Base-by-base conservation (phyloP, 169 alveolate genomes). In the Plasmodium gallinaceum region DNA sequence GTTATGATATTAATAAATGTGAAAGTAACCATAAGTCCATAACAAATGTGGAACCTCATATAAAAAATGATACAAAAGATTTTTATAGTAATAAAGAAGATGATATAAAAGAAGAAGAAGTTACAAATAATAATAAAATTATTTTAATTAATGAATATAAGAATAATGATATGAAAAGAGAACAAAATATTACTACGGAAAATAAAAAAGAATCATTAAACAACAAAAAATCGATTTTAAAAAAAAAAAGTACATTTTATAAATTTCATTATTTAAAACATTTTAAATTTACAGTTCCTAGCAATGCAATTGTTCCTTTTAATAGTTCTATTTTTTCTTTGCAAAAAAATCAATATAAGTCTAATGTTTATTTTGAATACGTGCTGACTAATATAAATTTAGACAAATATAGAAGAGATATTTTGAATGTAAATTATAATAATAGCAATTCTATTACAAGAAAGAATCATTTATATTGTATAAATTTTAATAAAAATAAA, bases 381-480 rank as follows among this genome's bases (percentile, higher is more conserved):
- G 54, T 83, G 14, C 52, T 83, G 39, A 83, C 91, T 32, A 83
- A 83, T 68, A 66, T 83, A 51, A 83, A 83, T 10, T 18, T 83
- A 45, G 91, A 68, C 57, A 83, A 68, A 43, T 83, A 83, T 45
- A 46, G 83, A 83, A 68, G 60, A 32, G 57, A 83, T 48, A 68
- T 83, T 68, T 24, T 83, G 43, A 83, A 83, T 45, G 83, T 83
- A 32, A 83, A 83, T 32, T 83, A 83, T 32, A 83, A 83, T 43
- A 68, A 68, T 32, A 68, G 46, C 42, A 83, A 83, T 22, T 68
- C 91, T 9, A 32, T 83, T 24, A 83, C 72, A 14, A 66, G 39
- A 24, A 83, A 57, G 42, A 61, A 24, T 20, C 57, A 45, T 20
- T 61, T 72, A 14, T 57, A 83, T 83, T 83, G 91, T 39, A 83